Evolutionary conservation across 2,329 filamentous ascomycete species (phyloP).

Genomic region (Raffaelea albimanens): DNA sequence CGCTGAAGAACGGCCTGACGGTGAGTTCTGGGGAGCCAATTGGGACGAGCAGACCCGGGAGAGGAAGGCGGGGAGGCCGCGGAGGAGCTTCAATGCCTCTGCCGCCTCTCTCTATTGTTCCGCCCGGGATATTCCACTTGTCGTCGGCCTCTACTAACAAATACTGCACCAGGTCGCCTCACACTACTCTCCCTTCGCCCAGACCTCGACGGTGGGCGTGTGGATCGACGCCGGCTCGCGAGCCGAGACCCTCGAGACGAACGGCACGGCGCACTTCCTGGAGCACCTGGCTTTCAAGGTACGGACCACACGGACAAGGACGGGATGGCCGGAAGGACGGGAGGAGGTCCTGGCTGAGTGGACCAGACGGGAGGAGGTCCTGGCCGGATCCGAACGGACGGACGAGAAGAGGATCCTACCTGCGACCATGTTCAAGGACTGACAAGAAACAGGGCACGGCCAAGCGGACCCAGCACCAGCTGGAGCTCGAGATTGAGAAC

Average conservation of each 20-base stretch:
- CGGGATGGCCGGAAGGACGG: too few species aligned
- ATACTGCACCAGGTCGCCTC: slow-evolving; percentile 71
- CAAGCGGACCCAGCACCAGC: slow-evolving; percentile 90
- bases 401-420: too few species aligned
- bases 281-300: slow-evolving; percentile 99
- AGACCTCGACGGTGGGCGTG: slow-evolving; percentile 95
- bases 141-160: slow-evolving; percentile 3
- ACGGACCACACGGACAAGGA: too few species aligned
- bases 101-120: slow-evolving; percentile 16
- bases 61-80: too few species aligned
- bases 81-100: too few species aligned
- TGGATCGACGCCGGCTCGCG: slow-evolving; percentile 99
- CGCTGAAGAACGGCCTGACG: slow-evolving; percentile 93
- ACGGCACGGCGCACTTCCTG: slow-evolving; percentile 98
- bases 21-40: slow-evolving; percentile 38
- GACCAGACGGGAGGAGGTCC: too few species aligned
- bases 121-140: too few species aligned
- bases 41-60: too few species aligned
- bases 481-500: slow-evolving; percentile 99
- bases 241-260: slow-evolving; percentile 96
- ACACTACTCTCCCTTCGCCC: slow-evolving; percentile 94
- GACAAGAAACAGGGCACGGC: slow-evolving; percentile 62
- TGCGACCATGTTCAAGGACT: too few species aligned
- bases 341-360: too few species aligned
- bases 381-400: too few species aligned